phyloP scores from a whole-genome alignment of 768 basidiomycete species.

The Paxillus ammoniavirescens region DNA sequence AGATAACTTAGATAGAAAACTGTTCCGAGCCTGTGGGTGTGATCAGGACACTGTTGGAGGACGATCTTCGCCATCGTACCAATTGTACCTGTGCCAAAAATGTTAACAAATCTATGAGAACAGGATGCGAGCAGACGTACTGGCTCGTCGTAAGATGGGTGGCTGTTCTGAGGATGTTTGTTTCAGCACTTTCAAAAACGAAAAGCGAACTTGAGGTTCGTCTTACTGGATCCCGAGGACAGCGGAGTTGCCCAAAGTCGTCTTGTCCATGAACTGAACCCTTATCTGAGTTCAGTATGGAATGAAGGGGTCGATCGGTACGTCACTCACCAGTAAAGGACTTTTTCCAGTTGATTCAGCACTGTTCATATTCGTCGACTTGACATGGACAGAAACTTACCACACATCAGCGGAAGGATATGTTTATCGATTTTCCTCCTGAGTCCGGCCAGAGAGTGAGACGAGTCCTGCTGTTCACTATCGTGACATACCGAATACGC shows the following conservation, averaged over 20 bases:
- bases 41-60: background rate
- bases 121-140: conserved; percentile 34
- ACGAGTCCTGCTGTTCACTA: background rate
- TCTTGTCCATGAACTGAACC: conserved; percentile 82
- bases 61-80: conserved; percentile 34
- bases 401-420: conserved; percentile 70
- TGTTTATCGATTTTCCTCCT: conserved; percentile 66
- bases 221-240: conserved; percentile 69
- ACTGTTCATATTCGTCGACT: background rate
- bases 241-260: conserved; percentile 62
- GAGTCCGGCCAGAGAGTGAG: background rate
- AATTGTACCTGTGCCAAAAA: conserved; percentile 53
- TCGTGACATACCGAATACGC: conserved; percentile 45
- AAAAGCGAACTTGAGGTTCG: background rate
- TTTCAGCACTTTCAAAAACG: background rate
- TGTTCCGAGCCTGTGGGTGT: conserved; percentile 59
- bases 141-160: conserved; percentile 65
- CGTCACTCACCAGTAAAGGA: conserved; percentile 48
- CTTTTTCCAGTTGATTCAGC: conserved; percentile 26
- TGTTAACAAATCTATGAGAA: background rate
- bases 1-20: conserved; percentile 74
- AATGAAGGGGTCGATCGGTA: background rate
- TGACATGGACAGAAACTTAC: conserved; percentile 38
- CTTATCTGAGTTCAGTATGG: conserved; percentile 27
- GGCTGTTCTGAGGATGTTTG: conserved; percentile 39